A percentile compares a stretch with the other conserved stretches of the same genome.
Evolutionary conservation across 139 green algal species (phyloP).

Genomic region (Picochlorum sp.): DNA sequence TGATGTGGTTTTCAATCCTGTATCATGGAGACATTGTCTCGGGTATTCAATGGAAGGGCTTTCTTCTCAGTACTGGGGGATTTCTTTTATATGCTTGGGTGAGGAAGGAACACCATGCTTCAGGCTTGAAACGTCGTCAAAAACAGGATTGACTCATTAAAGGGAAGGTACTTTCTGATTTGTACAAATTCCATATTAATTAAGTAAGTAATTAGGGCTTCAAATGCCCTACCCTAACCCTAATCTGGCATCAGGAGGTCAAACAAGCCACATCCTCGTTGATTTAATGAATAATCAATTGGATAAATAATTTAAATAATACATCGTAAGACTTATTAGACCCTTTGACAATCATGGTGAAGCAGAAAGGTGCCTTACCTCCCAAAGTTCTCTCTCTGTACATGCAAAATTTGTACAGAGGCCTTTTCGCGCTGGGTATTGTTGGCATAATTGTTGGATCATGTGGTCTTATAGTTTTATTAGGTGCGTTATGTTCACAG

Average conservation of each 20-base stretch:
- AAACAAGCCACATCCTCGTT: too few relatives aligned
- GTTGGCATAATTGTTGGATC: not conserved
- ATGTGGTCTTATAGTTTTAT: not conserved
- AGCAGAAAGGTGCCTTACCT: not conserved
- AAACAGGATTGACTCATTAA: too few relatives aligned
- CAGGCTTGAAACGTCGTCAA: too few relatives aligned
- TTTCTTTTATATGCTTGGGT: conserved; percentile 17
- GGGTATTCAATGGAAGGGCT: conserved; percentile 10
- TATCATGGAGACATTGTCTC: conserved; percentile 16
- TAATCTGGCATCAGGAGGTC: too few relatives aligned
- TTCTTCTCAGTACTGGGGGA: conserved; percentile 8
- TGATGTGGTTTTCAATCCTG: conserved; percentile 20
- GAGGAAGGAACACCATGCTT: not conserved
- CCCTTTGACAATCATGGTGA: not conserved
- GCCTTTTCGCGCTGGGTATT: not conserved
- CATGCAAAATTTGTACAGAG: not conserved
- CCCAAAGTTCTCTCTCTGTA: not conserved
- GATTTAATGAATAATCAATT: too few relatives aligned
- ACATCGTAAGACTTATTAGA: not conserved
- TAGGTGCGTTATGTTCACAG: too few relatives aligned
- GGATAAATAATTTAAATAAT: too few relatives aligned
- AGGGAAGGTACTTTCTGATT: too few relatives aligned
- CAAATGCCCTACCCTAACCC: too few relatives aligned
- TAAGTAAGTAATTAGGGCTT: too few relatives aligned
- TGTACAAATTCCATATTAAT: too few relatives aligned